A percentile compares a stretch with the other conserved stretches of the same genome.
Evolutionary conservation across 352 stramenopile genomes (phyloP).

Genomic region (Pythium sukuiense): DNA sequence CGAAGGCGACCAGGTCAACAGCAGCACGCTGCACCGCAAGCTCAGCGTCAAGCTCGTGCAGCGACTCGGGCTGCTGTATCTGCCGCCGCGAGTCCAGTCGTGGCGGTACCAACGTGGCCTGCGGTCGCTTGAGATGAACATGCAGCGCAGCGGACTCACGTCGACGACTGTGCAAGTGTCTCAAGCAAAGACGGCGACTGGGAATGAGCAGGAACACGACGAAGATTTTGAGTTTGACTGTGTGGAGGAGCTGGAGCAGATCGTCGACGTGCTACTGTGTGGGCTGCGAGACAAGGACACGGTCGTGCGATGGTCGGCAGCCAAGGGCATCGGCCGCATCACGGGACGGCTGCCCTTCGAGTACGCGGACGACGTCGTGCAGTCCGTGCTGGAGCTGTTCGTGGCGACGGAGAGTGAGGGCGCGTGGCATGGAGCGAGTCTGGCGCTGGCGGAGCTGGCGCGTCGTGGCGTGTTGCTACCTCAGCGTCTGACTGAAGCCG

Average conservation of each 20-base stretch:
- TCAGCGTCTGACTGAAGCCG: conserved; percentile 86
- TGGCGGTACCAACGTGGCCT: conserved; percentile 97
- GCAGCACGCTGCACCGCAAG: conserved; percentile 90
- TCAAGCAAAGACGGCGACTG: background rate
- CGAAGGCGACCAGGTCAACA: conserved; percentile 37
- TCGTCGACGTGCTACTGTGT: conserved; percentile 91
- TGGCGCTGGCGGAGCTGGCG: conserved; percentile 95
- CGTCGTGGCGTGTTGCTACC: conserved; percentile 95
- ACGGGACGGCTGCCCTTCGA: conserved; percentile 92
- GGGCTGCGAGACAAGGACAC: conserved; percentile 94
- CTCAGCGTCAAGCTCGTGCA: conserved; percentile 97
- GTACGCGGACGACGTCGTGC: conserved; percentile 97
- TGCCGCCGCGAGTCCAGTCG: conserved; percentile 92
- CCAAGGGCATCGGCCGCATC: conserved; percentile 98
- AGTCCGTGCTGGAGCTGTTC: conserved; percentile 95
- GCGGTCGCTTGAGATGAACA: conserved; percentile 92
- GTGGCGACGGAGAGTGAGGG: conserved; percentile 90
- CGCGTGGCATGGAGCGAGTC: conserved; percentile 97
- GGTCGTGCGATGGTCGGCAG: conserved; percentile 97
- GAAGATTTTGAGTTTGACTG: conserved; percentile 69
- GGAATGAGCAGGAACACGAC: conserved; percentile 28
- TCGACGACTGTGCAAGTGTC: background rate
- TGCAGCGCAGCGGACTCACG: conserved; percentile 52
- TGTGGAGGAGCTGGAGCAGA: conserved; percentile 97
- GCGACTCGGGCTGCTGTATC: conserved; percentile 92